Base-by-base conservation (phyloP, 495 filamentous ascomycete genomes). In the Achaetomiella virescens region DNA sequence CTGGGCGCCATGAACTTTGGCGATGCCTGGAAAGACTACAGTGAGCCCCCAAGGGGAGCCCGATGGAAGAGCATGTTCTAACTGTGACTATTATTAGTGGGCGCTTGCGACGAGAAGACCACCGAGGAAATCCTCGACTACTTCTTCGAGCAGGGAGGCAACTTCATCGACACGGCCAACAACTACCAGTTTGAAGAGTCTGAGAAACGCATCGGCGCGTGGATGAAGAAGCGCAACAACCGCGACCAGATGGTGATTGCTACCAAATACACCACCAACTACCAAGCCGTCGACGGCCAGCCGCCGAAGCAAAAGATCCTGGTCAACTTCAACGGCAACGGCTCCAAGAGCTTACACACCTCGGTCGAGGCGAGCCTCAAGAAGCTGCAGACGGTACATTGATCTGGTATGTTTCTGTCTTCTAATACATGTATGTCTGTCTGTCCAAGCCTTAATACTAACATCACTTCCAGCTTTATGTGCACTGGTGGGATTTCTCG, bases 81-180 rank as follows among this genome's bases (percentile, higher is more conserved):
- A n/a, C n/a, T n/a, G n/a, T n/a, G n/a, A n/a, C n/a, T n/a, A n/a
- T n/a, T n/a, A n/a, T n/a, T n/a, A n/a, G n/a, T n/a, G n/a, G n/a
- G n/a, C n/a, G n/a, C n/a, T n/a, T n/a, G n/a, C n/a, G n/a, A n/a
- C n/a, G n/a, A n/a, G n/a, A n/a, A n/a, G n/a, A n/a, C n/a, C n/a
- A n/a, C n/a, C n/a, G n/a, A n/a, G n/a, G 69, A 73, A 43, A 82
- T 91, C 29, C 74, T 91, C 37, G 86, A 90, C 63, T 80, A 73
- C 62, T 88, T 81, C 73, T 82, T 82, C 47, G 72, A 77, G 8
- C 70, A 80, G 22, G 87, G 63, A 17, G 46, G 61, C 54, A 46
- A 50, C 70, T 86, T 88, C 70, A 84, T 89, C 62, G 85, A 89
- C 60, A 87, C 83, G 3, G 78, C 82, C 31, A 84, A 81, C 60